Percentiles rank a stretch among this genome's conserved stretches.
These are phyloP conservation scores for Durotheca rogersii DNA, from an alignment of 495 filamentous ascomycete species.

Conservation along the genomic window DNA sequence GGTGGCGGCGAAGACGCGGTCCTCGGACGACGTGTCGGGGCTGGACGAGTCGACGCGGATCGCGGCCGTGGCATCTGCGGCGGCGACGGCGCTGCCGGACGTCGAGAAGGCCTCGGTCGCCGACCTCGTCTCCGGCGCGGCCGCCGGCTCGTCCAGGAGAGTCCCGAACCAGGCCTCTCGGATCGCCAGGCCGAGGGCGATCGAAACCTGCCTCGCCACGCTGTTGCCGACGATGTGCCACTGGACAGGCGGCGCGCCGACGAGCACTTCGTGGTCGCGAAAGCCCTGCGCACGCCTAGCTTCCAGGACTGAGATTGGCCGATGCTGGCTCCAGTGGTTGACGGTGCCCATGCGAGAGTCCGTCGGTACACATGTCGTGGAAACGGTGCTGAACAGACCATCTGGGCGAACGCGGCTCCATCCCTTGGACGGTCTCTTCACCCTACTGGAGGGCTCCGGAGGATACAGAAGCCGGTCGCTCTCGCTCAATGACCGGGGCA, in stretches of 20 bases:
- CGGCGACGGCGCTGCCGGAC: no score
- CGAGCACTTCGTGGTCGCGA: slow-evolving; percentile 64
- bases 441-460: slow-evolving; percentile 4
- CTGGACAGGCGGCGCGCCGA: slow-evolving; percentile 54
- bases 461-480: slow-evolving; percentile 41
- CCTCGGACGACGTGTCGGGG: background rate
- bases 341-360: slow-evolving; percentile 50
- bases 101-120: no score
- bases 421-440: slow-evolving; percentile 27
- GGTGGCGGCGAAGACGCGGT: background rate
- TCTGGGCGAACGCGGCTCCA: slow-evolving; percentile 56
- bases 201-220: slow-evolving; percentile 63
- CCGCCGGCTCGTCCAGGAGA: slow-evolving; percentile 32
- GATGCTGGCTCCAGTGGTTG: slow-evolving; percentile 62
- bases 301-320: slow-evolving; percentile 62
- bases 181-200: slow-evolving; percentile 61
- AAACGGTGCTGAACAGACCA: slow-evolving; percentile 58
- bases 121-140: no score
- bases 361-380: slow-evolving; percentile 45
- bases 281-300: slow-evolving; percentile 64
- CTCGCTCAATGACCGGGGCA: slow-evolving; percentile 40
- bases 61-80: no score
- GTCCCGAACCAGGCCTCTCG: slow-evolving; percentile 56
- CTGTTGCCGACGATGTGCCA: slow-evolving; percentile 70
- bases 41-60: background rate